A percentile compares a stretch with the other conserved stretches of the same genome.
These are phyloP conservation scores for Elongisporangium undulatum DNA, from an alignment of 352 stramenopile species.

Conservation along the genomic window DNA sequence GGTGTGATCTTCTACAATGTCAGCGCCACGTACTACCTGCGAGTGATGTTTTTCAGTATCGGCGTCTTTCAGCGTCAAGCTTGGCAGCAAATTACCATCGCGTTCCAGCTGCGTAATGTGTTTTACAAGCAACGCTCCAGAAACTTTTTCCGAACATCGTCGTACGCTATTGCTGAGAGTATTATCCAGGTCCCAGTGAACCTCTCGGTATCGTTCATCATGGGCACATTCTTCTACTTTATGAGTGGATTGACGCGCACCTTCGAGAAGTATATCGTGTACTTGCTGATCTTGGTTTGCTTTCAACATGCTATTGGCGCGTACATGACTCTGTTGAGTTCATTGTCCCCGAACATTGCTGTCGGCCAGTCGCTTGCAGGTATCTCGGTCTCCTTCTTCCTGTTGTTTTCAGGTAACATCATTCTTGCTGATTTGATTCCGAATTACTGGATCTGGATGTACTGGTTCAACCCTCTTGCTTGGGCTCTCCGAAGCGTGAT, in stretches of 20 bases:
- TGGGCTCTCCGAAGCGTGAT: constrained; percentile 54
- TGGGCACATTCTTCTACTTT: constrained; percentile 84
- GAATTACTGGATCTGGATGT: constrained; percentile 76
- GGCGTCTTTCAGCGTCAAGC: constrained; percentile 65
- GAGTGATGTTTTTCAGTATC: constrained; percentile 71
- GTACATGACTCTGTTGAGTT: constrained; percentile 59
- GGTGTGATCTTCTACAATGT: constrained; percentile 70
- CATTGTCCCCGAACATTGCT: constrained; percentile 51
- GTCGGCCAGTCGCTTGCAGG: constrained; percentile 34
- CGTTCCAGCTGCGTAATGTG: constrained; percentile 69
- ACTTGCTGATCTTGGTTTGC: constrained; percentile 60
- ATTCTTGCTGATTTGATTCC: constrained; percentile 61
- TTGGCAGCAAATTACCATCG: constrained; percentile 68
- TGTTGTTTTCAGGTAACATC: constrained; percentile 72
- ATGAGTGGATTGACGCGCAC: constrained; percentile 75
- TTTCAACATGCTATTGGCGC: constrained; percentile 76
- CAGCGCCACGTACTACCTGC: constrained; percentile 50
- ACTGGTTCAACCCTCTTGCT: constrained; percentile 60
- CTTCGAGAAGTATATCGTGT: constrained; percentile 76
- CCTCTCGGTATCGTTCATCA: constrained; percentile 55
- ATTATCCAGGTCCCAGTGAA: constrained; percentile 55
- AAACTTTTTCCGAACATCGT: constrained; percentile 87
- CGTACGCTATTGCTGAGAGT: constrained; percentile 70
- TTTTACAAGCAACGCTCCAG: constrained; percentile 88
- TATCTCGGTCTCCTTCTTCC: constrained; percentile 56